Evolutionary conservation across 257 asterid species (phyloP).

Genomic region (Rauvolfia tetraphylla): DNA sequence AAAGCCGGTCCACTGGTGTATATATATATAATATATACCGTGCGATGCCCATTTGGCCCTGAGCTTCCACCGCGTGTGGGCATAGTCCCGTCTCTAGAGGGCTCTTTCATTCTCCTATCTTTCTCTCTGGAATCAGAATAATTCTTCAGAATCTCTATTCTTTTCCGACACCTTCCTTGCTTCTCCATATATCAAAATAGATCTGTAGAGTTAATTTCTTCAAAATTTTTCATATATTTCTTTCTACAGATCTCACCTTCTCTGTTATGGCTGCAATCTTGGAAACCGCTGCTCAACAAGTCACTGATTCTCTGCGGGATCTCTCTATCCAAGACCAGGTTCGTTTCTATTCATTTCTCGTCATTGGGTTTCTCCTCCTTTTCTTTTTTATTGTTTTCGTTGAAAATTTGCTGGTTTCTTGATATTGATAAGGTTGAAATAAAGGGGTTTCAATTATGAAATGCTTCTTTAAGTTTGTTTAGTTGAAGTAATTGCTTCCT

Average conservation of each 20-base stretch:
- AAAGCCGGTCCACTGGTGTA: too few relatives aligned
- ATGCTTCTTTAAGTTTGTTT: neutral
- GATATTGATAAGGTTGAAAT: neutral
- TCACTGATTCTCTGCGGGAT: neutral
- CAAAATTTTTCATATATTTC: neutral
- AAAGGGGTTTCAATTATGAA: neutral
- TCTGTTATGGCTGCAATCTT: neutral
- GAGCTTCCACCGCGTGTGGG: too few relatives aligned
- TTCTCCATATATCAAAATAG: neutral
- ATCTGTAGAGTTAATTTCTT: neutral
- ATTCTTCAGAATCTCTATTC: neutral
- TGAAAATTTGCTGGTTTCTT: neutral
- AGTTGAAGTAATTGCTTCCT: neutral
- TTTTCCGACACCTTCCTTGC: neutral
- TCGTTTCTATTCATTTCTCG: neutral
- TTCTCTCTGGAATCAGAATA: neutral
- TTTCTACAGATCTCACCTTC: neutral
- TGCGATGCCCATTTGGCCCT: too few relatives aligned
- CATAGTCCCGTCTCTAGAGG: too few relatives aligned
- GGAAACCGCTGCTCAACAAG: neutral
- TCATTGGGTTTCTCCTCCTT: neutral
- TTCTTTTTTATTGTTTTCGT: too few relatives aligned
- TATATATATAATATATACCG: too few relatives aligned
- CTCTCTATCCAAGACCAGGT: conserved; percentile 3
- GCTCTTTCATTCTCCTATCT: neutral